Evolutionary conservation across 2,329 filamentous ascomycete genomes (phyloP), one percentile per base, ranked within the genome.

Genomic region (Balansia obtecta): DNA sequence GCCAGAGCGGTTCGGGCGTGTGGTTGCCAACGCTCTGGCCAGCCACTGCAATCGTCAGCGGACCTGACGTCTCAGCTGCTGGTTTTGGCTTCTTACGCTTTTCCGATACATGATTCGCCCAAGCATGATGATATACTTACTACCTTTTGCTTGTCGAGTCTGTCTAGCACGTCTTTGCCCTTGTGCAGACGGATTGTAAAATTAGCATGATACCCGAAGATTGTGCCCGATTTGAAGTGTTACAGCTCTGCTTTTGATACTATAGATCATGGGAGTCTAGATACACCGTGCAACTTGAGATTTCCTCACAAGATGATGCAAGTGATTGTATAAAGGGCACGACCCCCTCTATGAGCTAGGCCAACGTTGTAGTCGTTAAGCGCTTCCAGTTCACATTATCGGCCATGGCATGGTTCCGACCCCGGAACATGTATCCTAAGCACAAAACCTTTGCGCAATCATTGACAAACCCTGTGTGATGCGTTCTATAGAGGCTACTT

Each of bases 401-500:
- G 27, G 27, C 27, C 27, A 27, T 27, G 27, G 5, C 7, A 27
- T 1, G 7, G 8, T 27, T 27, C 27, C 5, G 27, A 27, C 27
- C 4, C 7, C 27, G 7, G 27, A 27, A 27, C 27, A 27, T 12
- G 13, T 37, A 12, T 37, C 15, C 15, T 27, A 49, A 39, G 40
- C 40, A 46, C 66, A 68, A 48, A 68, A 68, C 11, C 59, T 55
- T 3, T 45, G n/a, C 3, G 60, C 58, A 33, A 67, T 53, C 1
- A 47, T 50, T 1, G 54, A 56, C 44, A 70, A 53, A 1, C 58
- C 53, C 4, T 61, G 53, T 0, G 61, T 51, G 33, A 71, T 63
- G 42, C 66, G 55, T n/a, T 56, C 52, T 10, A 75, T 55, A 37
- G 71, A 74, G 10, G 71, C 56, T 1, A 69, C 61, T 20, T 71